These are phyloP conservation scores for Leptodontidium sp. DNA, from an alignment of 2,329 filamentous ascomycete genomes.

Conservation along the genomic window DNA sequence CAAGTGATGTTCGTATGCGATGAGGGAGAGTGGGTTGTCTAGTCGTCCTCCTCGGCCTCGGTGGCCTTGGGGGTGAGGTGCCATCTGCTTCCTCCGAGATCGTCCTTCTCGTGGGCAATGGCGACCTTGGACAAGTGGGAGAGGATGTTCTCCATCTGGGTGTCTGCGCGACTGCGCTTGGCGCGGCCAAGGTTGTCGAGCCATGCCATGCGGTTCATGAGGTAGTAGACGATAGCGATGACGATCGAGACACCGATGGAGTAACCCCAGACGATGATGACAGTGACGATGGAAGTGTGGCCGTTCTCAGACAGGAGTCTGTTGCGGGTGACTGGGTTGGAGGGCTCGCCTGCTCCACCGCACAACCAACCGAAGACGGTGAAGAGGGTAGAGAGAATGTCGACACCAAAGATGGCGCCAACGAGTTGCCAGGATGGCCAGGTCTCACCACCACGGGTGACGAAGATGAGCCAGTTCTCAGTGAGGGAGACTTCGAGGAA, in stretches of 20 bases:
- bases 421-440: conserved; percentile 80
- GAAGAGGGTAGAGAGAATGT: conserved; percentile 77
- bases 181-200: conserved; percentile 70
- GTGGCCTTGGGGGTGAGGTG: conserved; percentile 41
- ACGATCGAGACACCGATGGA: conserved; percentile 72
- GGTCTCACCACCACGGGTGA: conserved; percentile 76
- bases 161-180: conserved; percentile 67
- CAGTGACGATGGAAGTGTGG: conserved; percentile 62
- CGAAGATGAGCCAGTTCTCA: conserved; percentile 83
- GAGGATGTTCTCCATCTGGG: conserved; percentile 72
- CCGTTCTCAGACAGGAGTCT: conserved; percentile 49
- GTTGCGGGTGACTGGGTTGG: conserved; percentile 49
- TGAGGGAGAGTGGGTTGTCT: conserved; percentile 29
- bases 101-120: conserved; percentile 64
- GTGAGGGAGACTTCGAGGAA: conserved; percentile 78
- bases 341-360: conserved; percentile 53
- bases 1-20: background rate
- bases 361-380: conserved; percentile 78
- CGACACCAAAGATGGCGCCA: conserved; percentile 74
- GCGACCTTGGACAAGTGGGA: conserved; percentile 70
- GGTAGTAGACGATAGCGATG: conserved; percentile 70
- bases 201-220: conserved; percentile 65
- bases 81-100: conserved; percentile 47
- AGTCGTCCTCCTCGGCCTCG: conserved; percentile 47
- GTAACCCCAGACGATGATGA: conserved; percentile 71